Base-by-base conservation (phyloP, 2,329 filamentous ascomycete genomes). In the Myriosclerotinia duriaeana region DNA sequence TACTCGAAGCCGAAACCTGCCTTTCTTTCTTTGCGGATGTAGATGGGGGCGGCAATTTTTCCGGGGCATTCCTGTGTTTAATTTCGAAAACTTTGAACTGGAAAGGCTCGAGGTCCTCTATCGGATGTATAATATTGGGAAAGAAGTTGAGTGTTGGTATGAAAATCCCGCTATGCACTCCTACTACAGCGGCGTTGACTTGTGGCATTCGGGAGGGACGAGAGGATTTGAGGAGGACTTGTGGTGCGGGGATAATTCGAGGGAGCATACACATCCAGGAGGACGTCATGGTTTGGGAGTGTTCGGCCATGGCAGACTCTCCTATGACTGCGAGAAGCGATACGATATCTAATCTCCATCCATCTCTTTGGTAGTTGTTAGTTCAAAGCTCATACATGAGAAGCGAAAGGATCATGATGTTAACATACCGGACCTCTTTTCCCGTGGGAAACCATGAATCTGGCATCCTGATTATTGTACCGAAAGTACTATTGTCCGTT, bases 321-420 rank as follows among this genome's bases (percentile, higher is more conserved):
- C 85, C 85, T 66, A 88, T 85, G 71, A 88, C 83, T 68, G 86
- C 86, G 63, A 88, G 81, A 40, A 88, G 81, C 46, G 84, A 86
- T 67, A 88, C 85, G 55, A 87, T 84, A 72, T 88, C 86, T 46
- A 88, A 80, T 38, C 81, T 80, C 84, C 85, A 87, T 68, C 80
- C 80, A 52, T 63, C 58, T 14, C 65, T 66, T 60, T 40, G 30
- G 15, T 12, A 38, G 7, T 44, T 46, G 20, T 66, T 44, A 66
- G 64, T 66, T 36, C 26, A 15, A 40, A 15, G 8, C 14, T n/a
- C 22, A 15, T 34, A 34, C 4, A 6, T 34, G 62, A 58, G 26
- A 26, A 56, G 26, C 5, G 22, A 40, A 44, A 3, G 17, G 9
- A 55, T 20, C 17, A 30, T 42, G n/a, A 52, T 15, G 15, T 54